phyloP scores from a whole-genome alignment of 176 grass and related monocot species.

The Oryza nivara region DNA sequence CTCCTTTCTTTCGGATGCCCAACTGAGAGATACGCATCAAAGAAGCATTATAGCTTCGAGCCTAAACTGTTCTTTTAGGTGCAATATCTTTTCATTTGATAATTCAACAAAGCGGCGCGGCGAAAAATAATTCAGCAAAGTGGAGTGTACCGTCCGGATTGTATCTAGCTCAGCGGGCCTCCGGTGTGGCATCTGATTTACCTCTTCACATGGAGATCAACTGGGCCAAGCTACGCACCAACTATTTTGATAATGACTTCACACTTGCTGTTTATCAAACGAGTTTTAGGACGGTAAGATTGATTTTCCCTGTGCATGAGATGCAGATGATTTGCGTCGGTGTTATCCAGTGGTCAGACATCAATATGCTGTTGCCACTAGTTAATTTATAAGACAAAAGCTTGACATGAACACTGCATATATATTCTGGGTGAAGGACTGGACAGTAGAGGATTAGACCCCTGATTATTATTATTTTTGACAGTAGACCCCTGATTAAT shows the following conservation, averaged over 20 bases:
- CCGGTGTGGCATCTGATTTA: constrained; percentile 46
- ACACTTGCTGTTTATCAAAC: not conserved
- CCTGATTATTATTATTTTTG: not conserved
- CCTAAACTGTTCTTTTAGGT: constrained; percentile 41
- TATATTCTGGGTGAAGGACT: constrained; percentile 3
- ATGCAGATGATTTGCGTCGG: not conserved
- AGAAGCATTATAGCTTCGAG: constrained; percentile 38
- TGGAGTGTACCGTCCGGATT: constrained; percentile 41
- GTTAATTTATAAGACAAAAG: not conserved
- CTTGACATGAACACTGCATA: not conserved
- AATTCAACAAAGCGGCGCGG: constrained; percentile 26
- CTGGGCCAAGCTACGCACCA: constrained; percentile 35
- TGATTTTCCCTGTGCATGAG: not conserved
- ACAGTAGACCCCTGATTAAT: not conserved
- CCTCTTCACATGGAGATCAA: constrained; percentile 47
- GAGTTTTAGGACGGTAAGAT: not conserved
- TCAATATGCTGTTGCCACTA: not conserved
- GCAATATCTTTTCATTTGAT: constrained; percentile 52
- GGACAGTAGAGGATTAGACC: not conserved
- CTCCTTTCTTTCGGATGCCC: constrained; percentile 12
- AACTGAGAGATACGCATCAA: constrained; percentile 14
- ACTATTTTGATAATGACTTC: constrained; percentile 38
- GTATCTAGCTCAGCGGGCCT: constrained; percentile 9
- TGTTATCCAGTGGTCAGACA: too few species aligned
- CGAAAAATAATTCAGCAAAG: constrained; percentile 34